Evolutionary conservation across 2,329 filamentous ascomycete species (phyloP), one percentile per base, ranked within the genome.

Genomic region (Colletotrichum orchidophilum): DNA sequence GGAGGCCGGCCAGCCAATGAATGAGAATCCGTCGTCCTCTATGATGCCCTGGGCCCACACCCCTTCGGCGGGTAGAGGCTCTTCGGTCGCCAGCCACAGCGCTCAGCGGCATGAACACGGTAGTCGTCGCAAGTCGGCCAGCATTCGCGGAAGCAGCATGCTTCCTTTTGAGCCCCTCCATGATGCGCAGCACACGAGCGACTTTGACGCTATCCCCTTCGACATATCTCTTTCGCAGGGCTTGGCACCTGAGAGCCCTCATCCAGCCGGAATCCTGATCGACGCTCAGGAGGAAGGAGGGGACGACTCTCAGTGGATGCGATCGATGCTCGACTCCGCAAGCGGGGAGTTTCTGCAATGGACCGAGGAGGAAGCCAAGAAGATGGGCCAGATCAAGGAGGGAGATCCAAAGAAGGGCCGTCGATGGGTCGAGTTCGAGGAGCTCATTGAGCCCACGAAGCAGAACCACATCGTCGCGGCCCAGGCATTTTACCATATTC

Each of bases 401-500:
- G 73, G 76, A n/a, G 80, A 82, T 35, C 74, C 73, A n/a, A 76
- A 78, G 6, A 72, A 74, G 33, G 72, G 74, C 52, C 79, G 81
- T 12, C 80, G 77, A 18, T 89, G 85, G 81, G 83, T 96, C 52
- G 82, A 86, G 0, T 97, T 98, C 77, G 89, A 92, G 55, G 83
- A 90, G 59, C 81, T 97, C 11, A 88, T 96, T 54, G 85, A 88
- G n/a, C 87, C 90, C 0, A 77, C 77, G 11, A 81, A 84, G 57
- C 82, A 83, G 52, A 89, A 88, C 33, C 86, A 84, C 42, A 83
- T 88, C 33, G 90, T 94, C 13, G 93, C 92, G 9, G 91, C 93
- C 2, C 93, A 95, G 78, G 94, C 91, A 0, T 92, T 94, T 77
- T 89, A 93, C 81, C 93, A 96, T 78, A 86, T 94, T 2, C 86